Evolutionary conservation across 2,329 filamentous ascomycete genomes (phyloP), one percentile per base, ranked within the genome.

Genomic region (Dichotomopilus funicola): DNA sequence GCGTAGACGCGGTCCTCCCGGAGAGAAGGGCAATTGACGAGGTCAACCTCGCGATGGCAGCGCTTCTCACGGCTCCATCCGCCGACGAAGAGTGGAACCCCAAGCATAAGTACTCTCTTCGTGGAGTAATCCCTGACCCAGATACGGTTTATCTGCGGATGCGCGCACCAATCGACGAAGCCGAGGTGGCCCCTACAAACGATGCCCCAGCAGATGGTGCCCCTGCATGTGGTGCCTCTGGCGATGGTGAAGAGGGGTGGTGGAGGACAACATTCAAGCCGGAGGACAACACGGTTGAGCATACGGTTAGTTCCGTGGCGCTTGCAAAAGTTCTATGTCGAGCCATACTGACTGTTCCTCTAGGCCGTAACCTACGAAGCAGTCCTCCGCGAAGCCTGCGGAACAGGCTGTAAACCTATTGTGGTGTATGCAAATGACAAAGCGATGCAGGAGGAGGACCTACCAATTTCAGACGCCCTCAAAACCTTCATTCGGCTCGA

Each of bases 401-500:
- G 54, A 1, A 42, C 37, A 3, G 58, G 58, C 5, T 54, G 40
- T 19, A 54, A 45, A n/a, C 66, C 68, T 2, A 61, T 66, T 3
- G 52, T 70, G 3, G 61, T 71, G 6, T 72, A 69, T 51, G 66
- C 68, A 35, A 65, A 59, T 5, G 66, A 70, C 7, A 61, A 59
- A 7, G 68, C 68, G 3, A 46, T 70, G 60, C 56, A 55, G 0
- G 63, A 64, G 8, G 56, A 61, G 1, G 56, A 55, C 0, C 8
- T 55, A 0, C 60, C 63, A 4, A 51, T 72, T 27, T 58, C 66
- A 1, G 63, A 64, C 10, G 63, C 66, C 4, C 61, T 71, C 19
- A 60, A 64, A 54, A 67, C 63, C 4, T 72, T 72, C 53, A 60
- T 71, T 12, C 66, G 64, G 41, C 65, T 68, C 52, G 70, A 72